A percentile compares a stretch with the other conserved stretches of the same genome.
These are phyloP conservation scores for Chrysoporthe deuterocubensis DNA, from an alignment of 2,329 filamentous ascomycete genomes.

Conservation along the genomic window DNA sequence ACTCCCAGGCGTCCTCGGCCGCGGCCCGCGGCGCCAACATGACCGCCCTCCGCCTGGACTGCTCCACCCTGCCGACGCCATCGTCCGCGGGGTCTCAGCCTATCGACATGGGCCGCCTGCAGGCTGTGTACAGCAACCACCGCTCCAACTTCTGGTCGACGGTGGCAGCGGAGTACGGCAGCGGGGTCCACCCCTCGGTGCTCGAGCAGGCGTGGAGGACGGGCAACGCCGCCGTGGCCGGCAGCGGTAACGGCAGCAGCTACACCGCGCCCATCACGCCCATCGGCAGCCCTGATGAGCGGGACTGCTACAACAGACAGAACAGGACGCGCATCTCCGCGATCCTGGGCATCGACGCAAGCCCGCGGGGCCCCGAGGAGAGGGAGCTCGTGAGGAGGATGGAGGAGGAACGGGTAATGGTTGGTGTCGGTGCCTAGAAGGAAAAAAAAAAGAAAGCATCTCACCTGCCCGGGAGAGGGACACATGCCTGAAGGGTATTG, in stretches of 20 bases:
- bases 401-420: slow-evolving; percentile 52
- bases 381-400: slow-evolving; percentile 60
- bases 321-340: slow-evolving; percentile 67
- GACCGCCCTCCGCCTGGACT: slow-evolving; percentile 62
- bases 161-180: slow-evolving; percentile 73
- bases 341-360: slow-evolving; percentile 63
- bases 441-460: not conserved
- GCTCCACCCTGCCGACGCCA: slow-evolving; percentile 49
- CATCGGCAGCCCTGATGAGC: slow-evolving; percentile 55
- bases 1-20: slow-evolving; percentile 37
- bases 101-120: slow-evolving; percentile 69
- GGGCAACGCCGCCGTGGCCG: slow-evolving; percentile 39
- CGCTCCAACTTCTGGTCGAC: slow-evolving; percentile 73
- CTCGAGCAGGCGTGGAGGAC: slow-evolving; percentile 74
- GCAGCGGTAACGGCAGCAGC: slow-evolving; percentile 35
- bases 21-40: slow-evolving; percentile 41
- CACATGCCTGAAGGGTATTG: not conserved
- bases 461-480: not conserved
- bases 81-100: slow-evolving; percentile 39
- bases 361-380: slow-evolving; percentile 60
- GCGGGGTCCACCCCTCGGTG: slow-evolving; percentile 61
- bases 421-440: slow-evolving; percentile 39
- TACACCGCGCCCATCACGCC: slow-evolving; percentile 51
- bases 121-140: slow-evolving; percentile 71
- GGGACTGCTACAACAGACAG: slow-evolving; percentile 45